Percentiles rank a stretch among this genome's conserved stretches.
Evolutionary conservation across 371 early-diverging fungal species (phyloP).

Genomic region (Mortierella sp.): DNA sequence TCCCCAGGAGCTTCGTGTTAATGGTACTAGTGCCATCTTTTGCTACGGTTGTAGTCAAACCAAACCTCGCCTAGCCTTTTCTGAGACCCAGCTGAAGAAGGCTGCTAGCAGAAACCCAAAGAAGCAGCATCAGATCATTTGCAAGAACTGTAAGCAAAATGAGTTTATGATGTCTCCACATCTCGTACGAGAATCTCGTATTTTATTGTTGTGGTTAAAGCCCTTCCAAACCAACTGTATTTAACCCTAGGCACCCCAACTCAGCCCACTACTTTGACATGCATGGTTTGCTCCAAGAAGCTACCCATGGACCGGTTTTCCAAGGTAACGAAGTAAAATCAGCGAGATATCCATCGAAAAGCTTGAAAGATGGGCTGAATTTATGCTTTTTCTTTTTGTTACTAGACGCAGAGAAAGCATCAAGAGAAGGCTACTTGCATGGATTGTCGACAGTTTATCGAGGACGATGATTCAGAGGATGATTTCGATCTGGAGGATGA

Average conservation of each 20-base stretch:
- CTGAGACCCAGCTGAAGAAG: conserved; percentile 46
- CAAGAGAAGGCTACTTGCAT: conserved; percentile 39
- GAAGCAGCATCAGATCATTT: conserved; percentile 33
- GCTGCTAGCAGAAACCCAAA: conserved; percentile 12
- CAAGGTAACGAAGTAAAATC: conserved; percentile 43
- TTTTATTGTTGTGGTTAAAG: no score
- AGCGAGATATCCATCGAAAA: background rate
- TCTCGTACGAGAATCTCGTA: no score
- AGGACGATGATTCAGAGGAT: conserved; percentile 32
- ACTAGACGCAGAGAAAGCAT: conserved; percentile 38
- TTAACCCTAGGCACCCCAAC: conserved; percentile 30
- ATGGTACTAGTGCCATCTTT: conserved; percentile 9
- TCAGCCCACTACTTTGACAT: conserved; percentile 28
- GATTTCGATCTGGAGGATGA: conserved; percentile 33
- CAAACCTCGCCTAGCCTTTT: conserved; percentile 35
- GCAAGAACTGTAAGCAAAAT: conserved; percentile 35
- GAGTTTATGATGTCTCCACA: background rate
- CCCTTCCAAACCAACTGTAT: background rate
- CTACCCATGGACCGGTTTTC: conserved; percentile 26
- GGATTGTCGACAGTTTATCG: conserved; percentile 31
- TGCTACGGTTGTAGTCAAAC: conserved; percentile 38
- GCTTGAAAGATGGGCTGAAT: background rate
- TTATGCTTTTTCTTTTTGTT: no score
- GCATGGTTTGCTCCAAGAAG: conserved; percentile 21
- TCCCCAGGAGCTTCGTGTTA: conserved; percentile 2